Evolutionary conservation across 495 filamentous ascomycete genomes (phyloP).

Genomic region (Massariosphaeria phaeospora): DNA sequence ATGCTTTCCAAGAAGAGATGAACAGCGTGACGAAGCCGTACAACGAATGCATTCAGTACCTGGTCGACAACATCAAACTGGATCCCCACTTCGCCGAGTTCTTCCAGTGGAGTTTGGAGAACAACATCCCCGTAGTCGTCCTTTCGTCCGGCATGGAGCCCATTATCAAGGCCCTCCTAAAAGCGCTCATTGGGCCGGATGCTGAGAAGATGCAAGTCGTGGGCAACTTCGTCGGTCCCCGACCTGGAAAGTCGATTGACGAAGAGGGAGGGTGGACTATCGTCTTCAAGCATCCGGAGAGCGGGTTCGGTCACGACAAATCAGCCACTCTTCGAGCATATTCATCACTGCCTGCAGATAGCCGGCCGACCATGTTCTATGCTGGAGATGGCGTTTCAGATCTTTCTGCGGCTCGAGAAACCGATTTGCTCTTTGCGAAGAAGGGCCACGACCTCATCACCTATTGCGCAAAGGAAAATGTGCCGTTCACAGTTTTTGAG

Average conservation of each 20-base stretch:
- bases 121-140: conserved; percentile 88
- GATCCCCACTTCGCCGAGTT: conserved; percentile 83
- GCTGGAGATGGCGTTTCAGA: conserved; percentile 90
- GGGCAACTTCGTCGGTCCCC: conserved; percentile 67
- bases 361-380: conserved; percentile 76
- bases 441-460: conserved; percentile 76
- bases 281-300: conserved; percentile 47
- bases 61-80: conserved; percentile 77
- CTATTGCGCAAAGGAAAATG: conserved; percentile 70
- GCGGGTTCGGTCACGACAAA: conserved; percentile 91
- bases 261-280: conserved; percentile 80
- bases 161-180: conserved; percentile 77
- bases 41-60: conserved; percentile 66
- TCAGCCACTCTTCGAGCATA: conserved; percentile 81
- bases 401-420: conserved; percentile 79
- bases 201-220: conserved; percentile 75
- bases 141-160: conserved; percentile 88
- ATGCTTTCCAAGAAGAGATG: conserved; percentile 84
- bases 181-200: conserved; percentile 68
- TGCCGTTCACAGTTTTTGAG: conserved; percentile 77
- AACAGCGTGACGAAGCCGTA: conserved; percentile 72
- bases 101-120: conserved; percentile 69
- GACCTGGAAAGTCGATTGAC: conserved; percentile 69
- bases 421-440: conserved; percentile 87
- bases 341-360: conserved; percentile 57